These are phyloP conservation scores for Aspergillus uvarum DNA, from an alignment of 2,329 filamentous ascomycete species.

Conservation along the genomic window DNA sequence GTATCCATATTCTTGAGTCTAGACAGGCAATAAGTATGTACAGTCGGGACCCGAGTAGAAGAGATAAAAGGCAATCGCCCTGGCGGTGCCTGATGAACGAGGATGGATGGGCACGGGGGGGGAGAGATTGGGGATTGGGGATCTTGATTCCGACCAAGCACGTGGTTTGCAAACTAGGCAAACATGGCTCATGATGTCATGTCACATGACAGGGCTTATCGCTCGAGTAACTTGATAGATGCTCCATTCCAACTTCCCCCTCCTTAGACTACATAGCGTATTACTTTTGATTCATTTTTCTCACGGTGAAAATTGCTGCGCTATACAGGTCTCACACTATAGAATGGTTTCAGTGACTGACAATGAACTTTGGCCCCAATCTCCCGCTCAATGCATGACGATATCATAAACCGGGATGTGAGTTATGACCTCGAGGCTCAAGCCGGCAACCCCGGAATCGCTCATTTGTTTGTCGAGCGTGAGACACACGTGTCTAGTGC, in stretches of 20 bases:
- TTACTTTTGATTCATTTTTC: not conserved
- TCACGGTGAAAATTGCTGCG: not conserved
- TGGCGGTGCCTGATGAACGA: not conserved
- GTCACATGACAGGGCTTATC: not conserved
- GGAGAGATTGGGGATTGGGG: not conserved
- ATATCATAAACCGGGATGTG: not conserved
- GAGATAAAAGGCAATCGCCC: not conserved
- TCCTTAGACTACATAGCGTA: too few species aligned
- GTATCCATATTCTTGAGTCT: conserved; percentile 15
- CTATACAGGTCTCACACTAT: not conserved
- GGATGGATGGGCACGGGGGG: not conserved
- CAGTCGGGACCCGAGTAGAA: not conserved
- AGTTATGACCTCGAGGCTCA: not conserved
- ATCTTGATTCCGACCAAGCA: not conserved
- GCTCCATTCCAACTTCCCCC: too few species aligned
- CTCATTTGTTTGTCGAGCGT: not conserved
- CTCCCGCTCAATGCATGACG: not conserved
- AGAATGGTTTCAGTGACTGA: not conserved
- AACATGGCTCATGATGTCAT: not conserved
- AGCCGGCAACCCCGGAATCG: too few species aligned
- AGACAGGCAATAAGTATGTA: conserved; percentile 5
- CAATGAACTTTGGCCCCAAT: not conserved
- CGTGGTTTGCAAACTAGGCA: not conserved
- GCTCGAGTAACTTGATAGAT: not conserved
- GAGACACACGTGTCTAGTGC: not conserved